A percentile compares a stretch with the other conserved stretches of the same genome.
Conservation (phyloP, 2,329 filamentous ascomycete species). For the Exutisphaerella laricina region DNA sequence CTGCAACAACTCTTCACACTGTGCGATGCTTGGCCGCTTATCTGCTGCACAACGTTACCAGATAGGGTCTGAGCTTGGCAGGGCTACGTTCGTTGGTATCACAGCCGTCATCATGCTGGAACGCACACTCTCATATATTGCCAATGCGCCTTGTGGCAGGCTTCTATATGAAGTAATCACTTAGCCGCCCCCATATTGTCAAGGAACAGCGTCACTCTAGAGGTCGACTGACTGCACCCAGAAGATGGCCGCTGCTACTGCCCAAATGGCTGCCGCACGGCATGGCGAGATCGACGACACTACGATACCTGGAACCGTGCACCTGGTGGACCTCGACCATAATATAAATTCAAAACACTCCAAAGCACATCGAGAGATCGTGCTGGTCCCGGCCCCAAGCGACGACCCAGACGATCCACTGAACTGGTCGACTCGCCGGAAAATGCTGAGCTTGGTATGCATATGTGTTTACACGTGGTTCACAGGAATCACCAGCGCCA, state of each 20-base stretch:
- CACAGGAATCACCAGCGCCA: constrained; percentile 45
- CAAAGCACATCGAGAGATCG: constrained; percentile 31
- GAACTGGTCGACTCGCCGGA: constrained; percentile 35
- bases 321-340: constrained; percentile 39
- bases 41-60: too few relatives aligned
- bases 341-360: constrained; percentile 33
- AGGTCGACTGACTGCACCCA: too few relatives aligned
- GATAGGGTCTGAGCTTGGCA: too few relatives aligned
- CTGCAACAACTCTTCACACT: too few relatives aligned
- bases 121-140: too few relatives aligned
- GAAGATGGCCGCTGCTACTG: not conserved
- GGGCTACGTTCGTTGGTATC: too few relatives aligned
- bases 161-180: too few relatives aligned
- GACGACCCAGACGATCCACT: constrained; percentile 14
- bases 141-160: too few relatives aligned
- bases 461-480: constrained; percentile 45
- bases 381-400: constrained; percentile 39
- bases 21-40: too few relatives aligned
- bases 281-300: constrained; percentile 16
- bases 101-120: too few relatives aligned
- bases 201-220: too few relatives aligned
- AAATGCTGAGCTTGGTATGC: constrained; percentile 39
- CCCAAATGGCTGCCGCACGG: not conserved
- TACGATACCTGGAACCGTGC: constrained; percentile 37
- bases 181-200: too few relatives aligned